Conservation (phyloP, 441 rosid species). For the Pelargonium myrrhifolium region DNA sequence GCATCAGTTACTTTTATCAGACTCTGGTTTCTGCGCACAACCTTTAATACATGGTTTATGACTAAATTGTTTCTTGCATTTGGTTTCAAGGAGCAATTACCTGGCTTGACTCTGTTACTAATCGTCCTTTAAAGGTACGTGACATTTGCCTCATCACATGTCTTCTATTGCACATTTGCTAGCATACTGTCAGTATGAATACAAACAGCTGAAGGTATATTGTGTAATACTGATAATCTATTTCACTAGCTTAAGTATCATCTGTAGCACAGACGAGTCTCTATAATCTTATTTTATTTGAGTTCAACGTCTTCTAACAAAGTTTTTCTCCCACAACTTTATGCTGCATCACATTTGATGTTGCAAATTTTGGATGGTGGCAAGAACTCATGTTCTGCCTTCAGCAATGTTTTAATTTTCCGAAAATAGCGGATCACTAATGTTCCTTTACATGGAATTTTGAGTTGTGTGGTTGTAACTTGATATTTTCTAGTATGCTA, state of each 20-base stretch:
- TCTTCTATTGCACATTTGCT: neutral
- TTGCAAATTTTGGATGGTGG: neutral
- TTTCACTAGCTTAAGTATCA: neutral
- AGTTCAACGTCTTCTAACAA: neutral
- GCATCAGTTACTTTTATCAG: constrained; percentile 4
- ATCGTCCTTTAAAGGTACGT: constrained; percentile 76
- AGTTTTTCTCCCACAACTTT: neutral
- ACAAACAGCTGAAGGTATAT: neutral
- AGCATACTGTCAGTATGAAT: neutral
- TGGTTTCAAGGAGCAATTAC: constrained; percentile 49
- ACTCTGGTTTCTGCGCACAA: constrained; percentile 11
- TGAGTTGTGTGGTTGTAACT: neutral
- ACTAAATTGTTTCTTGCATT: constrained; percentile 8
- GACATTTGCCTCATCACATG: neutral
- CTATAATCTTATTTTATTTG: constrained; percentile 3
- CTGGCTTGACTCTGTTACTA: constrained; percentile 93
- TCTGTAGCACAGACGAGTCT: neutral
- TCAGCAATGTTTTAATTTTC: neutral
- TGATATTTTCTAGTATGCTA: neutral
- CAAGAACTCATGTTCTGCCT: neutral
- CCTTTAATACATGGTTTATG: constrained; percentile 9
- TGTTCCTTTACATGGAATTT: neutral
- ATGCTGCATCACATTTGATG: neutral
- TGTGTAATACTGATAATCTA: neutral
- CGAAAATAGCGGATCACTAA: neutral